Base-by-base conservation (phyloP, 108 stramenopile species). In the Fragilariopsis cylindrus region DNA sequence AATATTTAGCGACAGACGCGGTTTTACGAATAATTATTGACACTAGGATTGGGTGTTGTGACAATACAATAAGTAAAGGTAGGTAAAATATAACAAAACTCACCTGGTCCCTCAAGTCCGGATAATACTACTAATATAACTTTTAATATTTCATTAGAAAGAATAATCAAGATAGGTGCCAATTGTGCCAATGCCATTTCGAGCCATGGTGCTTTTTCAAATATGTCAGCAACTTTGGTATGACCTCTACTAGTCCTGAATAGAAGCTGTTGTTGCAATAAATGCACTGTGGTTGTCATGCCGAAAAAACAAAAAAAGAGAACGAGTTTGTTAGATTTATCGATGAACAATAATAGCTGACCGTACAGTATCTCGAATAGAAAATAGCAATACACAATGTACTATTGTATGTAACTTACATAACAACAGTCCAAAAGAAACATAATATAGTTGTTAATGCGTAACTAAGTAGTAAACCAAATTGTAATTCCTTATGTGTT, bases 361-460 rank as follows among this genome's bases (percentile, higher is more conserved):
- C 30, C 30, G 30, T 30, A 30, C 30, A 30, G 30, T 30, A 30
- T 30, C 30, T 30, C 30, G n/a, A n/a, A n/a, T n/a, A n/a, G n/a
- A n/a, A 30, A 30, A 30, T 30, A 30, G 1, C 30, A 30, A 30
- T 30, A 30, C 30, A 30, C 30, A 30, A 30, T 30, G 1, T 30
- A 30, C 78, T 45, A 66, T 30, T 30, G 1, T 30, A 30, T 30
- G 30, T 30, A 30, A 30, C 30, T 30, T 30, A 65, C 57, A 88
- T 84, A 1, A 88, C 87, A 47, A 91, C 80, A 1, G 90, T 88
- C 88, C 86, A 91, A 56, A 86, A 80, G 53, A 91, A 63, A 55
- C 87, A 87, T 2, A 88, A 67, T 11, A 65, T 19, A 2, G 56
- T 76, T 1, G 90, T 88, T 2, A 82, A 57, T 41, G 58, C 65